These are phyloP conservation scores for Naematelia encephala DNA, from an alignment of 768 basidiomycete species.

Conservation along the genomic window DNA sequence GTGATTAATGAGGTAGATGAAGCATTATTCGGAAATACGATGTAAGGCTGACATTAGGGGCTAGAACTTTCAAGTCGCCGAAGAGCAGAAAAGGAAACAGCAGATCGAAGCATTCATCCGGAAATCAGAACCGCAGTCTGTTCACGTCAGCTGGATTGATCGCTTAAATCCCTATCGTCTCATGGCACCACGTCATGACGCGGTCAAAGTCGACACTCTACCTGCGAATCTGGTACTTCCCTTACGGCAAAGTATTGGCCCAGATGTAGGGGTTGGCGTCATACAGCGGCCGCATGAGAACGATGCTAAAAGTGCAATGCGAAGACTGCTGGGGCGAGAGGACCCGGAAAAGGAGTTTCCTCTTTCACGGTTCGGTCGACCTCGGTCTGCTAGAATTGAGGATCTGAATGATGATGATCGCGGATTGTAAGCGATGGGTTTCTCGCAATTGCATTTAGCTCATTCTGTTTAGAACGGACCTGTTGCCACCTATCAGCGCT, in stretches of 20 bases:
- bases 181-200: conserved; percentile 69
- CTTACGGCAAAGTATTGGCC: conserved; percentile 66
- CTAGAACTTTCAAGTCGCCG: conserved; percentile 81
- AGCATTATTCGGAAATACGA: no score
- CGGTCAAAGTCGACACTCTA: conserved; percentile 66
- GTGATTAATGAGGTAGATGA: conserved; percentile 89
- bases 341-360: conserved; percentile 19
- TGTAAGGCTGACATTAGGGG: conserved; percentile 11
- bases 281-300: neutral
- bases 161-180: conserved; percentile 83
- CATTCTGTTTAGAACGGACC: conserved; percentile 29
- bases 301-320: conserved; percentile 31
- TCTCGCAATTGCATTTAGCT: neutral
- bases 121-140: conserved; percentile 52
- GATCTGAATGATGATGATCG: conserved; percentile 31
- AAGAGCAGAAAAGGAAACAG: conserved; percentile 77
- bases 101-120: conserved; percentile 67
- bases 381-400: conserved; percentile 11
- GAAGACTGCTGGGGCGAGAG: conserved; percentile 29
- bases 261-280: conserved; percentile 20
- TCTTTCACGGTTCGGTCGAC: conserved; percentile 8
- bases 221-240: conserved; percentile 74
- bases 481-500: conserved; percentile 31
- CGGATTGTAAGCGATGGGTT: conserved; percentile 30
- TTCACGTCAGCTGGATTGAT: conserved; percentile 64